A percentile compares a stretch with the other conserved stretches of the same genome.
Evolutionary conservation across 2,329 filamentous ascomycete species (phyloP).

Genomic region (Pseudogymnoascus sp.): DNA sequence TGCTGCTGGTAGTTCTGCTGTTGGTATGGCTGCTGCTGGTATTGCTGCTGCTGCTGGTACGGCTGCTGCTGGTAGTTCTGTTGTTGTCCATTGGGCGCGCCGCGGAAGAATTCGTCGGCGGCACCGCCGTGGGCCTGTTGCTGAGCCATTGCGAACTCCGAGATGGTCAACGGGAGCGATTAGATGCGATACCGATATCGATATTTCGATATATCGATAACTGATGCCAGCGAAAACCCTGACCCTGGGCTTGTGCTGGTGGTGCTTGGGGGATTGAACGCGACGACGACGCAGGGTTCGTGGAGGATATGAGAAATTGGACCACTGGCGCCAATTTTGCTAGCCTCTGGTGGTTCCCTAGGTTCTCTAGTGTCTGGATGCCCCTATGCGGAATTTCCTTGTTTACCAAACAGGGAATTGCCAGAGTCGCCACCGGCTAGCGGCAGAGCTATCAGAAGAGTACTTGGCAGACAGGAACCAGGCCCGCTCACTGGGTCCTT

Average conservation of each 20-base stretch:
- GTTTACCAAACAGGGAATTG: background rate
- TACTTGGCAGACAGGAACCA: background rate
- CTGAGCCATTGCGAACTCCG: background rate
- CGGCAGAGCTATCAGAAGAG: background rate
- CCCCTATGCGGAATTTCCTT: background rate
- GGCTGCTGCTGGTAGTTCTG: background rate
- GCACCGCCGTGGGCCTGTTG: background rate
- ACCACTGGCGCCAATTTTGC: background rate
- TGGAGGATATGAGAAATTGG: background rate
- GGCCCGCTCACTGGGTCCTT: background rate
- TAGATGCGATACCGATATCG: background rate
- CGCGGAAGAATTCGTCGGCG: conserved; percentile 1
- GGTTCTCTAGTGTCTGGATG: background rate
- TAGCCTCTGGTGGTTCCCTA: background rate
- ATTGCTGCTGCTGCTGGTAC: too few relatives aligned
- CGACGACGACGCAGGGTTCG: background rate
- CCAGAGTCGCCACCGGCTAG: background rate
- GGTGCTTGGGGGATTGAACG: background rate
- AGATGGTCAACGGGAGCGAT: background rate
- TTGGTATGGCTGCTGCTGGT: background rate
- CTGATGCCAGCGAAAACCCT: background rate
- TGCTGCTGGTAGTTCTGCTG: background rate
- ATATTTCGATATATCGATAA: background rate
- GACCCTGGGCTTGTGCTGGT: background rate
- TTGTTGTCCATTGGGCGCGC: background rate